Base-by-base conservation (phyloP, 805 yeast species). In the Ogataea methanolica region DNA sequence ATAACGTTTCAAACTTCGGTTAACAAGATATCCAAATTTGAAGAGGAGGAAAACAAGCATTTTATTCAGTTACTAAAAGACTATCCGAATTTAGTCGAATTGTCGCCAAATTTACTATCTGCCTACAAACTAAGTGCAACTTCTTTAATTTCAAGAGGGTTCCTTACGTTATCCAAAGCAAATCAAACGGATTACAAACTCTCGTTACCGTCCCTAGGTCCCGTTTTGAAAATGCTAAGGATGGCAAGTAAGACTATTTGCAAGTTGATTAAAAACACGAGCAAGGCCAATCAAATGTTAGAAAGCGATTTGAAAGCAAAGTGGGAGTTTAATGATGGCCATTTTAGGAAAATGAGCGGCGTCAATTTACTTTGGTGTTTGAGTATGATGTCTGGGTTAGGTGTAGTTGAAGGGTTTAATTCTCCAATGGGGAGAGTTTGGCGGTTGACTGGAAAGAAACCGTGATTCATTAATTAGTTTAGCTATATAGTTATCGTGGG, bases 351-450 rank as follows among this genome's bases (percentile, higher is more conserved):
- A 15, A 75, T 74, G 48, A 73, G 75, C 46, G 85, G 83, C 1
- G 59, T 74, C 37, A 75, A 73, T 49, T 56, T 79, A 37, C 55
- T 67, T 33, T 80, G 83, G 81, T 58, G 72, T 2, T 53, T 80
- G 14, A 78, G 81, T 16, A 74, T 73, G 45, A 69, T 79, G 43
- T 63, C 72, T 44, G 85, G 85, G 0, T 62, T 72, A 22, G 85
- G 85, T 0, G 56, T 70, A 1, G 59, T 75, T 3, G 84, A 79
- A 53, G 76, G 74, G 8, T 77, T 77, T 55, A 70, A 71, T 41
- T 76, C 84, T 0, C 78, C 78, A 1, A 77, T 74, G 1, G 82
- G 82, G 4, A 63, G 73, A 43, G 80, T 80, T 1, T 76, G 78
- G 74, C 68, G 69, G 52, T 63, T 75, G 33, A 75, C 80, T 5